phyloP scores from a whole-genome alignment of 2,329 filamentous ascomycete genomes.

The Raffaelea arxii region DNA sequence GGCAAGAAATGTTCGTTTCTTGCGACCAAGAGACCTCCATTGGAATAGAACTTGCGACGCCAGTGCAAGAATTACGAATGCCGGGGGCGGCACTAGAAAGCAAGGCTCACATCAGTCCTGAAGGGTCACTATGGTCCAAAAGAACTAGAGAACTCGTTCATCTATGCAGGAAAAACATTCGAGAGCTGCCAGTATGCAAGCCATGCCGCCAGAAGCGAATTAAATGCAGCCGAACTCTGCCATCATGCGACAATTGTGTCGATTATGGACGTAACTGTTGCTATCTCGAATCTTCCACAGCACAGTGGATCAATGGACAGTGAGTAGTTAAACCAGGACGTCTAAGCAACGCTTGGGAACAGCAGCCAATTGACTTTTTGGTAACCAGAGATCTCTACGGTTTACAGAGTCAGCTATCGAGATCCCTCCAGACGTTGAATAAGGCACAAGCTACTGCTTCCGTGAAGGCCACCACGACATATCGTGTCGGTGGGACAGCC shows the following conservation, averaged over 20 bases:
- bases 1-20: background rate
- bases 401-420: background rate
- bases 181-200: background rate
- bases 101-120: too few relatives aligned
- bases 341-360: background rate
- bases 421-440: background rate
- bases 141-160: background rate
- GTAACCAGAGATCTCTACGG: background rate
- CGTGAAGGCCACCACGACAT: background rate
- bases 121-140: background rate
- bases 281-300: background rate
- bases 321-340: background rate
- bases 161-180: background rate
- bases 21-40: background rate
- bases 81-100: background rate
- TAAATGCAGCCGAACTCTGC: background rate
- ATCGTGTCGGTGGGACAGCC: background rate
- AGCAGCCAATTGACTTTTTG: background rate
- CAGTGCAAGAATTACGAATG: too few relatives aligned
- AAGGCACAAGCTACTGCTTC: background rate
- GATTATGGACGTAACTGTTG: background rate
- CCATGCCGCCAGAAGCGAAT: background rate
- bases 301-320: background rate
- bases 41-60: background rate
- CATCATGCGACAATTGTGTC: constrained; percentile 1